A percentile compares a stretch with the other conserved stretches of the same genome.
These are phyloP conservation scores for Trypanosoma platydactyli DNA, from an alignment of 208 protist species.

Conservation along the genomic window DNA sequence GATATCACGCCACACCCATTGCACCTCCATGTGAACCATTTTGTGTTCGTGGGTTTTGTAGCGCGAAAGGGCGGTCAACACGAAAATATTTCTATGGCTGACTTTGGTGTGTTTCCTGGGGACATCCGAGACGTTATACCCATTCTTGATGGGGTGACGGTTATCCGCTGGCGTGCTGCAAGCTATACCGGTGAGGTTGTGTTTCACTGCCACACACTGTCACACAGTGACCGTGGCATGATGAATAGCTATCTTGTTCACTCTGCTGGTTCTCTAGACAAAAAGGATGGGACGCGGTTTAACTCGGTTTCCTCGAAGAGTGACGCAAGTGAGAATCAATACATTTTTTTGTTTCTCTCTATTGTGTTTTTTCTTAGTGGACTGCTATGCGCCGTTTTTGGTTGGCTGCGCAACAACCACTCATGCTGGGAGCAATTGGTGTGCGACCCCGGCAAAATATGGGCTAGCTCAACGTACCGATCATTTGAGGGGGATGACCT, in stretches of 20 bases:
- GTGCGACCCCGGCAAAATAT: background rate
- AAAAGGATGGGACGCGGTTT: background rate
- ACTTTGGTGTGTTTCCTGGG: conserved; percentile 60
- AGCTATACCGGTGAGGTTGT: conserved; percentile 79
- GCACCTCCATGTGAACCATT: conserved; percentile 89
- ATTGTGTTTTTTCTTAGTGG: conserved; percentile 26
- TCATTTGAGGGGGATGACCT: background rate
- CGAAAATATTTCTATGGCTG: conserved; percentile 67
- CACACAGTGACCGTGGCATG: conserved; percentile 87
- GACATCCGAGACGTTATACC: conserved; percentile 86
- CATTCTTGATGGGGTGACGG: conserved; percentile 80
- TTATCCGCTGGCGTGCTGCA: conserved; percentile 78
- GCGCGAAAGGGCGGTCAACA: conserved; percentile 67
- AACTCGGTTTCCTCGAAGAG: no score
- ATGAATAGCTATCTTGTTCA: conserved; percentile 82
- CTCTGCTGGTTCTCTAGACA: background rate
- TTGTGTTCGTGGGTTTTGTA: conserved; percentile 71
- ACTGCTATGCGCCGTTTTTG: conserved; percentile 3
- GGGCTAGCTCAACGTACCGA: background rate
- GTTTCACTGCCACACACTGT: conserved; percentile 82
- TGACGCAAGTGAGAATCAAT: background rate
- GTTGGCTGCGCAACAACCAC: conserved; percentile 8
- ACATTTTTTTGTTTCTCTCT: conserved; percentile 21
- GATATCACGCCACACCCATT: conserved; percentile 76
- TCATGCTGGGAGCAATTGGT: background rate